phyloP scores from a whole-genome alignment of 2,329 filamentous ascomycete genomes.

The Ilyonectria sp. region DNA sequence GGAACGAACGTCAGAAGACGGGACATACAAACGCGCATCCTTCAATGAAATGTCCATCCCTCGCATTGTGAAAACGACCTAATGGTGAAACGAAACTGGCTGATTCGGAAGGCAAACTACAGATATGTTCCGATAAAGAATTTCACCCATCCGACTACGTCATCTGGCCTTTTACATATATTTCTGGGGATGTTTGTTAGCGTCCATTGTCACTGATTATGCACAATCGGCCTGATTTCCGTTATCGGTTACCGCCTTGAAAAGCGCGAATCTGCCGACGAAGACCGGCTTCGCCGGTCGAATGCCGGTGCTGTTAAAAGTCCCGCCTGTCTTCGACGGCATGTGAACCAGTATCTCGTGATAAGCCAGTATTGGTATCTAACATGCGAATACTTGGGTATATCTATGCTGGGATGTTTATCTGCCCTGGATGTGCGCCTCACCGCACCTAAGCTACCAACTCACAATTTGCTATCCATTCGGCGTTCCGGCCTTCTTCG shows the following conservation, averaged over 20 bases:
- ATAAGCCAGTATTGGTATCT: no score
- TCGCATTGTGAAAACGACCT: background rate
- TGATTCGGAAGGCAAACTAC: background rate
- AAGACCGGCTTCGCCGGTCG: background rate
- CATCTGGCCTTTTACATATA: background rate
- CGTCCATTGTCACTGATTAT: background rate
- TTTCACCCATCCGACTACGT: background rate
- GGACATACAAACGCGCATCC: background rate
- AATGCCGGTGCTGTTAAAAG: background rate
- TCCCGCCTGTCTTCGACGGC: background rate
- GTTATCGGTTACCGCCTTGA: background rate
- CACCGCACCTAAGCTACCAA: no score
- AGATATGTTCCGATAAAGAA: background rate
- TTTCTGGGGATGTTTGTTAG: background rate
- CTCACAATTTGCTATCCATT: no score
- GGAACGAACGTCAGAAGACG: background rate
- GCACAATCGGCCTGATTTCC: background rate
- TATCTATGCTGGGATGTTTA: no score
- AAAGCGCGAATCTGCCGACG: background rate
- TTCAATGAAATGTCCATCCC: background rate
- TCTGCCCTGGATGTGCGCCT: background rate
- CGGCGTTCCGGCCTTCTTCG: no score
- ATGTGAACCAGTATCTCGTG: background rate
- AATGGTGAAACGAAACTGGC: background rate
- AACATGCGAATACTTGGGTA: no score